phyloP scores from a whole-genome alignment of 2,329 filamentous ascomycete genomes.

The Didymella pinodella region DNA sequence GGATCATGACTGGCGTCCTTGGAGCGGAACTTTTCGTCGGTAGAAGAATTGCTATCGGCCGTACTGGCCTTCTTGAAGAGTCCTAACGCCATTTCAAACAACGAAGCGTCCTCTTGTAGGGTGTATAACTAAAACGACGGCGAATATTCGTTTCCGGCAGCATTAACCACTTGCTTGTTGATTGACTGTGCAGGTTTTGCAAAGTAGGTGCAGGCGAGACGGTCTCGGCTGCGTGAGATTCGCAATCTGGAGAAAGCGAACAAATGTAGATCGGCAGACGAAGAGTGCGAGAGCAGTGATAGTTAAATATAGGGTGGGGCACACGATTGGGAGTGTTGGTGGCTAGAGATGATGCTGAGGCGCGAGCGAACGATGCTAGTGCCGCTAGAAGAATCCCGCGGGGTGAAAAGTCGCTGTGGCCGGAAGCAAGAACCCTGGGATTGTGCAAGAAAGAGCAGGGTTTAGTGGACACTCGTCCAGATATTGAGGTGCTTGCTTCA shows the following conservation, averaged over 20 bases:
- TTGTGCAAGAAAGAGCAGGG: constrained; percentile 12
- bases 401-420: constrained; percentile 29
- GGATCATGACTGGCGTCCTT: constrained; percentile 39
- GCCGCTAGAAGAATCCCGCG: constrained; percentile 28
- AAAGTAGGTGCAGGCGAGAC: constrained; percentile 4
- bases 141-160: constrained; percentile 42
- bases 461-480: constrained; percentile 6
- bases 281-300: constrained; percentile 9
- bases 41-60: constrained; percentile 26
- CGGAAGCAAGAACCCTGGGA: constrained; percentile 25
- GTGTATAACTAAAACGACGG: constrained; percentile 51
- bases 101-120: constrained; percentile 55
- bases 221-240: constrained; percentile 8
- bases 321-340: constrained; percentile 7
- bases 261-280: neutral
- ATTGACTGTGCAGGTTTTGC: constrained; percentile 1
- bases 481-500: constrained; percentile 16
- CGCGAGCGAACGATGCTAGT: constrained; percentile 21
- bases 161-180: constrained; percentile 49
- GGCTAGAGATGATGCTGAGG: constrained; percentile 24
- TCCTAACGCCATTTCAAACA: constrained; percentile 62
- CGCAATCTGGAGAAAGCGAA: constrained; percentile 5
- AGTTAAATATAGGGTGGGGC: constrained; percentile 19
- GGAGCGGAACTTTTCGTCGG: constrained; percentile 25
- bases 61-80: constrained; percentile 35